These are phyloP conservation scores for Yamadazyma dendronema DNA, from an alignment of 1,139 yeast genomes.

Conservation along the genomic window DNA sequence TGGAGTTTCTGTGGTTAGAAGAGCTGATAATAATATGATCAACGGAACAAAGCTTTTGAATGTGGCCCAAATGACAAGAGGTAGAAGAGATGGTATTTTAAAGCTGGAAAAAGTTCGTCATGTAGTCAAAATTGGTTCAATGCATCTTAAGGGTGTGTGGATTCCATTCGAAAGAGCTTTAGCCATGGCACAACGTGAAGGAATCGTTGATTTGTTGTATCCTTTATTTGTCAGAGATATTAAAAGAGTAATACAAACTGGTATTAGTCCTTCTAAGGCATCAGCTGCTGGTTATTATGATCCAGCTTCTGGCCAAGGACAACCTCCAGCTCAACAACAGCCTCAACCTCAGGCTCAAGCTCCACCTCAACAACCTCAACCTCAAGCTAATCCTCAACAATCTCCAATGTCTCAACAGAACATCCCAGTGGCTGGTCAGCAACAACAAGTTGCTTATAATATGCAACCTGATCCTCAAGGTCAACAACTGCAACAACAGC, in stretches of 20 bases:
- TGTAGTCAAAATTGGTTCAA: slow-evolving; percentile 93
- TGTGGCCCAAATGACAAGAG: slow-evolving; percentile 57
- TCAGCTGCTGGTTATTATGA: slow-evolving; percentile 16
- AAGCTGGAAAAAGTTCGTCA: slow-evolving; percentile 87
- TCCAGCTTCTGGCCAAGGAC: slow-evolving; percentile 21
- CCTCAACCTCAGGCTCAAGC: too few species aligned
- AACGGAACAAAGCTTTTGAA: slow-evolving; percentile 81
- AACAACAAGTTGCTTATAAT: not conserved
- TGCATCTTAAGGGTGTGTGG: slow-evolving; percentile 98
- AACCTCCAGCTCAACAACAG: slow-evolving; percentile 17
- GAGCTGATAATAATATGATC: slow-evolving; percentile 92
- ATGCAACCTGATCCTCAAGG: not conserved
- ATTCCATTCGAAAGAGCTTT: slow-evolving; percentile 93
- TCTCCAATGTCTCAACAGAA: slow-evolving; percentile 20
- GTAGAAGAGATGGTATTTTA: slow-evolving; percentile 57
- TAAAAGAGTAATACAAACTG: slow-evolving; percentile 61
- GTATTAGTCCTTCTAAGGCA: slow-evolving; percentile 38
- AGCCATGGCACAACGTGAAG: slow-evolving; percentile 87
- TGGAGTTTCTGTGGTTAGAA: slow-evolving; percentile 84
- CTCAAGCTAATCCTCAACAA: not conserved
- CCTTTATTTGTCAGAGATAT: slow-evolving; percentile 89
- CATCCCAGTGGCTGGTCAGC: slow-evolving; percentile 7
- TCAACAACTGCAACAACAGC: slow-evolving; percentile 3
- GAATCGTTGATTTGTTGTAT: slow-evolving; percentile 79
- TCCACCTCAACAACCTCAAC: slow-evolving; percentile 8